Base-by-base conservation (phyloP, 371 early-diverging fungal species). In the Apophysomyces variabilis region DNA sequence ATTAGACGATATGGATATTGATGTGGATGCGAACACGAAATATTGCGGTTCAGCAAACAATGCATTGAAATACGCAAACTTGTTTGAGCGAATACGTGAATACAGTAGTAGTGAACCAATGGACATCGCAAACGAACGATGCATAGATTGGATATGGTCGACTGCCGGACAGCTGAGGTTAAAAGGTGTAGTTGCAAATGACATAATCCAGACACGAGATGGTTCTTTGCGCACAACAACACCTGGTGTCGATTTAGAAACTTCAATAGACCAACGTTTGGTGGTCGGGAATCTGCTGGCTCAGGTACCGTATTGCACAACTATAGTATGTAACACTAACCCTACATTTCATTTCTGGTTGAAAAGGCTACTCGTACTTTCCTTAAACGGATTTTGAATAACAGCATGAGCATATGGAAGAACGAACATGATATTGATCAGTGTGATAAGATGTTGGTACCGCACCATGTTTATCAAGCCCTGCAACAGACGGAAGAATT, bases 381-480 rank as follows among this genome's bases (percentile, higher is more conserved):
- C 50, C 43, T 82, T 5, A 66, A 65, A 46, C 66, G 66, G 16
- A 18, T 82, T n/a, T 54, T 82, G 5, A 57, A 60, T 12, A 57
- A 68, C 21, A 67, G 76, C 46, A 32, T 75, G 11, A 61, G 74
- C 45, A 60, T 75, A 5, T 78, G 71, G 56, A 57, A 61, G 57
- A 66, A 68, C 39, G 67, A 75, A 60, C 65, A 76, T 39, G 58
- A 76, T 9, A 57, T 67, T 14, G 68, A 74, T 18, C 66, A 68
- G 41, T 56, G 63, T 0, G 65, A 56, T 0, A 85, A 84, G 56
- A 71, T 87, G 60, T 57, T 87, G 60, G 79, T 81, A 0, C 85
- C 85, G 0, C 70, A 84, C 43, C 83, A 83, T 66, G 60, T 85
- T 39, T 80, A 87, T 61, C 79, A 79, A 67, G 83, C 83, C 7